phyloP scores from a whole-genome alignment of 2,329 filamentous ascomycete species.

The Thielaviopsis ethacetica region DNA sequence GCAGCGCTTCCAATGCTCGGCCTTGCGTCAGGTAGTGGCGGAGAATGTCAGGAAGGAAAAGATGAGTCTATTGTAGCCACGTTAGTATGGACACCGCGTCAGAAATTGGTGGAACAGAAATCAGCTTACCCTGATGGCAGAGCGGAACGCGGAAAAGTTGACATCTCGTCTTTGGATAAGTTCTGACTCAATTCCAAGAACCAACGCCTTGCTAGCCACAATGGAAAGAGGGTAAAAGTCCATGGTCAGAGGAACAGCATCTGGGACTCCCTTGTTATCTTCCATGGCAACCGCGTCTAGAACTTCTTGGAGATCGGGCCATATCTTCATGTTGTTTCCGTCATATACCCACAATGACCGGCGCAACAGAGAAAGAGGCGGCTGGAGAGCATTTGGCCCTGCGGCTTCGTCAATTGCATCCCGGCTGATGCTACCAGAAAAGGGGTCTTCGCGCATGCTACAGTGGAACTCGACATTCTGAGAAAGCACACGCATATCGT shows the following conservation, averaged over 20 bases:
- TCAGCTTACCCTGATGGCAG: conserved; percentile 63
- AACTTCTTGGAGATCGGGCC: conserved; percentile 78
- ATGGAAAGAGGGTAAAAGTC: conserved; percentile 92
- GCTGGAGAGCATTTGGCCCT: conserved; percentile 6
- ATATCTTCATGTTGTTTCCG: conserved; percentile 68
- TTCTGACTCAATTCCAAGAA: conserved; percentile 82
- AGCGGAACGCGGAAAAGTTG: conserved; percentile 77
- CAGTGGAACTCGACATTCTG: conserved; percentile 94
- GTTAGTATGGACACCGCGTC: background rate
- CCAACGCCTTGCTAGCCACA: conserved; percentile 72
- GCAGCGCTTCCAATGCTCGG: conserved; percentile 64
- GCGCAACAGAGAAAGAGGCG: conserved; percentile 29
- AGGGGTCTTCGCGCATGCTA: conserved; percentile 71
- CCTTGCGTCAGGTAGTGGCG: conserved; percentile 61
- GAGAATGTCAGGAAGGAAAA: conserved; percentile 80
- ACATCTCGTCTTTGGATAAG: conserved; percentile 85
- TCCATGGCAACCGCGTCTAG: conserved; percentile 54
- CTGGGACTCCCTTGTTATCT: conserved; percentile 51
- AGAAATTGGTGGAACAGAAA: background rate
- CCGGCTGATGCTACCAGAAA: conserved; percentile 17
- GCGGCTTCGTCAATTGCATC: background rate
- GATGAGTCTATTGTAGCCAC: conserved; percentile 48
- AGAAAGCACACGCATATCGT: conserved; percentile 93
- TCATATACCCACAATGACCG: conserved; percentile 95
- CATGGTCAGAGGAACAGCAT: conserved; percentile 61